Percentiles rank a stretch among this genome's conserved stretches.
Conservation (phyloP, 345 rosid genomes). For the Firmiana major region DNA sequence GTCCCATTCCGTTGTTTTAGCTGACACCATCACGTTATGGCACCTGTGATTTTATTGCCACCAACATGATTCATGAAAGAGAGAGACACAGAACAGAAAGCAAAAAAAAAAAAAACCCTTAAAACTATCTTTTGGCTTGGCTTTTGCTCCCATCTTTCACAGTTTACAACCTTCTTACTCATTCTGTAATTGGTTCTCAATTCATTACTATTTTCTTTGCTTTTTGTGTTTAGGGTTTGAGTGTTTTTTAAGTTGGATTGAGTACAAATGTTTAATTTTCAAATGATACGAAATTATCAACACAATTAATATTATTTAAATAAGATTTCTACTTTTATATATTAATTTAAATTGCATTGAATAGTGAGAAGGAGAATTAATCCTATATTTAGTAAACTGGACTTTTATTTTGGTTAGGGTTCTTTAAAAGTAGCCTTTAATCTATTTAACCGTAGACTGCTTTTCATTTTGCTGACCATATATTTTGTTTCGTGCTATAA, state of each 20-base stretch:
- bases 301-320: background rate
- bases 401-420: background rate
- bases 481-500: too few species aligned
- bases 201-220: background rate
- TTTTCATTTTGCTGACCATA: too few species aligned
- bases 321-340: background rate
- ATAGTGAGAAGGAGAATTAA: background rate
- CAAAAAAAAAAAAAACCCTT: background rate
- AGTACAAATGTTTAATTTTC: background rate
- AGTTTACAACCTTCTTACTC: background rate
- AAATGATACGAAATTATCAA: background rate
- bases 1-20: slow-evolving; percentile 16
- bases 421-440: too few species aligned
- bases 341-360: background rate
- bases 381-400: background rate
- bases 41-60: background rate
- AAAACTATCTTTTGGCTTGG: background rate
- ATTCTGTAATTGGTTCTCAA: background rate
- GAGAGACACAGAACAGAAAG: background rate
- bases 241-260: background rate
- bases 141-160: background rate
- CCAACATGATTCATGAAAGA: background rate
- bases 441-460: too few species aligned
- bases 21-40: slow-evolving; percentile 18
- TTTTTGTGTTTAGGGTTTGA: background rate